These are phyloP conservation scores for Truncatella angustata DNA, from an alignment of 2,329 filamentous ascomycete genomes.

Conservation along the genomic window DNA sequence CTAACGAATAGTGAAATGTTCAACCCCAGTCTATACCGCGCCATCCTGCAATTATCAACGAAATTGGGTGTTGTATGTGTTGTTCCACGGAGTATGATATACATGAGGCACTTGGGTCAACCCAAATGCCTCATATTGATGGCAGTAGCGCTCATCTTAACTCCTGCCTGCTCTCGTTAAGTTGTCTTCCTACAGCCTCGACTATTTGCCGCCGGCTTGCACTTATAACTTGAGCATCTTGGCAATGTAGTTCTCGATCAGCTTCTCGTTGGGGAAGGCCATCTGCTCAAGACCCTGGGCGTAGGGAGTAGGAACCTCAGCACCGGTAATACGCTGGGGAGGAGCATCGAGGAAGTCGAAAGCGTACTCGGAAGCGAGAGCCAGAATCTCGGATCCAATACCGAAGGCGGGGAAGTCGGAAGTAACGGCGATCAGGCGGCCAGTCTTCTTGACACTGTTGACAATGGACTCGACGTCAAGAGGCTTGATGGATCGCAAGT, in stretches of 20 bases:
- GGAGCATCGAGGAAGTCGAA: conserved; percentile 97
- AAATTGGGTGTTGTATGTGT: conserved; percentile 9
- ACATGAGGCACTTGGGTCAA: not conserved
- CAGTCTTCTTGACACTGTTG: conserved; percentile 98
- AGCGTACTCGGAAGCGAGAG: conserved; percentile 93
- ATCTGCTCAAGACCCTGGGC: conserved; percentile 90
- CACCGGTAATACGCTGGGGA: conserved; percentile 89
- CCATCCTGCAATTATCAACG: conserved; percentile 9
- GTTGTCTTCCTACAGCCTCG: not conserved
- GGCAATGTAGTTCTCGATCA: conserved; percentile 84
- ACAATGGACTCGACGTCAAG: conserved; percentile 93
- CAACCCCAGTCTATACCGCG: conserved; percentile 8
- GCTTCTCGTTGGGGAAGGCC: conserved; percentile 85
- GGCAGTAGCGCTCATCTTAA: not conserved
- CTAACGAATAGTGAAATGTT: not conserved
- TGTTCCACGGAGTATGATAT: not conserved
- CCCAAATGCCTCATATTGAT: not conserved
- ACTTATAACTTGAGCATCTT: conserved; percentile 67
- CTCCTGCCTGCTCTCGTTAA: not conserved
- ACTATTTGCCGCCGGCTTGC: not conserved
- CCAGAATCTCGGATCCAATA: conserved; percentile 88
- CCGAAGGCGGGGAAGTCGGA: conserved; percentile 96
- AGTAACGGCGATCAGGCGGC: conserved; percentile 85
- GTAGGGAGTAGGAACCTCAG: conserved; percentile 96
- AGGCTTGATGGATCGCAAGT: conserved; percentile 95